These are phyloP conservation scores for Pythium rishiriense DNA, from an alignment of 352 stramenopile species.

Conservation along the genomic window DNA sequence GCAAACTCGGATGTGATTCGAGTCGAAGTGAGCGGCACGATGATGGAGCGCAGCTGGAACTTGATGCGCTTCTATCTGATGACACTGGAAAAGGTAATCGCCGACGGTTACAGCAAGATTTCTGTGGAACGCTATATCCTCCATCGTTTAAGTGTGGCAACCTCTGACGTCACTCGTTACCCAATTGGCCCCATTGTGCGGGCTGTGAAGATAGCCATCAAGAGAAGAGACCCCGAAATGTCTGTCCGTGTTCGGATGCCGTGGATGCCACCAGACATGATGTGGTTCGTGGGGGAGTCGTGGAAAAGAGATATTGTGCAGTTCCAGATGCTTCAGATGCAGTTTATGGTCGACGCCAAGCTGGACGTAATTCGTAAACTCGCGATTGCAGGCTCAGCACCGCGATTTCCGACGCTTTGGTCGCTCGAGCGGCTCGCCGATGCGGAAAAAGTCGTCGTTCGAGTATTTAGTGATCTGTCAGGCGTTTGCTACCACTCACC, in stretches of 20 bases:
- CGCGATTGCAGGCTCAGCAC: slow-evolving; percentile 1
- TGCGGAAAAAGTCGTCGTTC: background rate
- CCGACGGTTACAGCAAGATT: slow-evolving; percentile 5
- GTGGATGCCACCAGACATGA: slow-evolving; percentile 19
- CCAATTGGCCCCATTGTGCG: background rate
- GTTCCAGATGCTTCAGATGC: slow-evolving; percentile 15
- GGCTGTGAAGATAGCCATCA: background rate
- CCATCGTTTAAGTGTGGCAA: background rate
- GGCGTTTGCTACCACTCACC: slow-evolving; percentile 18
- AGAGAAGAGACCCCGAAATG: background rate
- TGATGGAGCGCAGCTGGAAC: background rate
- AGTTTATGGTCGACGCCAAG: slow-evolving; percentile 8
- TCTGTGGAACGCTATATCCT: background rate
- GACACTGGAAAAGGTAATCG: slow-evolving; percentile 23
- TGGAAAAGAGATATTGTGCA: slow-evolving; percentile 13
- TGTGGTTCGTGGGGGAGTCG: slow-evolving; percentile 17
- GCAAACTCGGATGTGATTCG: slow-evolving; percentile 4
- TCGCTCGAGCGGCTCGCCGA: background rate
- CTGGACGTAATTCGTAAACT: slow-evolving; percentile 1
- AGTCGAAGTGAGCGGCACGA: slow-evolving; percentile 14
- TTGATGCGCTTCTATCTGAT: slow-evolving; percentile 21
- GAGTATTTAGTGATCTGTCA: slow-evolving; percentile 20
- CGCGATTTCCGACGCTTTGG: slow-evolving; percentile 22
- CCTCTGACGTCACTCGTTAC: background rate
- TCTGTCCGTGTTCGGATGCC: slow-evolving; percentile 8